A percentile compares a stretch with the other conserved stretches of the same genome.
Evolutionary conservation across 495 filamentous ascomycete genomes (phyloP).

Genomic region (Penicillium daleae): DNA sequence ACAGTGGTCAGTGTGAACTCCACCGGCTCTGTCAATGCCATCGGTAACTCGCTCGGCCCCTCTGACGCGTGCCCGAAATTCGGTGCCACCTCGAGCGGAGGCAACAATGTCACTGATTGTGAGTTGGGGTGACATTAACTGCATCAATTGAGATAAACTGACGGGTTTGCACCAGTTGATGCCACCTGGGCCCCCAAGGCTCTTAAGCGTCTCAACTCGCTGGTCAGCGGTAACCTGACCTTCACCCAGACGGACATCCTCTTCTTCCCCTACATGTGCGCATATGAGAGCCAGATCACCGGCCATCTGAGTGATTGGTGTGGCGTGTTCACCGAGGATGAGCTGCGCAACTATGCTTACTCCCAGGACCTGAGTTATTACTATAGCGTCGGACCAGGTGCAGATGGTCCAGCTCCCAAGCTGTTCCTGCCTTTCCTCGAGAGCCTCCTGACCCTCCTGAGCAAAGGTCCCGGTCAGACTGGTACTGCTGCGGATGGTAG

Average conservation of each 20-base stretch:
- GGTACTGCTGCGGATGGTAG: slow-evolving; percentile 44
- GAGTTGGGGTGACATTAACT: slow-evolving; percentile 8
- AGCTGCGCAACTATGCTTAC: slow-evolving; percentile 60
- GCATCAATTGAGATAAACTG: background rate
- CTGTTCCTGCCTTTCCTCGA: slow-evolving; percentile 54
- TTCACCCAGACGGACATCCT: slow-evolving; percentile 53
- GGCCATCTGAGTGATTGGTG: slow-evolving; percentile 59
- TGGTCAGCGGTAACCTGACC: slow-evolving; percentile 53
- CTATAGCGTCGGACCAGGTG: slow-evolving; percentile 58
- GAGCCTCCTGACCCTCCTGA: slow-evolving; percentile 49
- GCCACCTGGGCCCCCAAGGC: slow-evolving; percentile 55
- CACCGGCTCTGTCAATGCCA: slow-evolving; percentile 40
- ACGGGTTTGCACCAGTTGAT: slow-evolving; percentile 39
- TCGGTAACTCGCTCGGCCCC: slow-evolving; percentile 57
- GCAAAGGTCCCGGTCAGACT: slow-evolving; percentile 45
- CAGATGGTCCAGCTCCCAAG: slow-evolving; percentile 47
- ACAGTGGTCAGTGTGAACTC: slow-evolving; percentile 56
- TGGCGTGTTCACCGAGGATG: slow-evolving; percentile 52
- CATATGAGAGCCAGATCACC: slow-evolving; percentile 62
- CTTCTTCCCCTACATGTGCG: slow-evolving; percentile 63
- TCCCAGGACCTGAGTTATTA: slow-evolving; percentile 63
- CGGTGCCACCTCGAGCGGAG: slow-evolving; percentile 40
- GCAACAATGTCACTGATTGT: slow-evolving; percentile 44
- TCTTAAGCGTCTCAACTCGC: slow-evolving; percentile 49
- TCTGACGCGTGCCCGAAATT: slow-evolving; percentile 60